A percentile compares a stretch with the other conserved stretches of the same genome.
These are phyloP conservation scores for Simmondsia chinensis DNA, from an alignment of 148 eudicot genomes.

Conservation along the genomic window DNA sequence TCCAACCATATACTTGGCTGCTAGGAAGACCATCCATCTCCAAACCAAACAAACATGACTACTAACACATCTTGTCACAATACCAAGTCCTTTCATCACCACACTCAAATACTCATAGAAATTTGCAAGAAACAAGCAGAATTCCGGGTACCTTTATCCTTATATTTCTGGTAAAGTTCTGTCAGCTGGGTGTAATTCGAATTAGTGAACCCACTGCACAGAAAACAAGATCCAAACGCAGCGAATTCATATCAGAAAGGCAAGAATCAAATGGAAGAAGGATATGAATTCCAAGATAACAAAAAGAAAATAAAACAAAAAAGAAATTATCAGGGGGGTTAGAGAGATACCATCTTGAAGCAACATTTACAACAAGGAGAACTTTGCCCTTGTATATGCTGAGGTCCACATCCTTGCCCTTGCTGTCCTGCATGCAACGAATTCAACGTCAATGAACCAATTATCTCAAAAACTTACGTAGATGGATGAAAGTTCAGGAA, in stretches of 20 bases:
- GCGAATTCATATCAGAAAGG: background rate
- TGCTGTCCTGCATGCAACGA: slow-evolving; percentile 42
- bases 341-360: slow-evolving; percentile 68
- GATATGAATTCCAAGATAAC: background rate
- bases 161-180: slow-evolving; percentile 53
- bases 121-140: background rate
- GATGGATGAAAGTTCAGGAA: too few relatives aligned
- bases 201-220: slow-evolving; percentile 65
- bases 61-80: too few relatives aligned
- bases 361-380: slow-evolving; percentile 81
- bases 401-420: slow-evolving; percentile 59
- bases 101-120: background rate
- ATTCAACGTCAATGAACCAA: too few relatives aligned
- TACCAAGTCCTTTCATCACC: background rate
- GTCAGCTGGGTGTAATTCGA: slow-evolving; percentile 72
- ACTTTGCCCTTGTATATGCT: slow-evolving; percentile 78
- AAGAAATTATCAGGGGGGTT: background rate
- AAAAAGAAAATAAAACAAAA: background rate
- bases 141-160: slow-evolving; percentile 54
- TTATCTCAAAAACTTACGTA: too few relatives aligned
- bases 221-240: background rate
- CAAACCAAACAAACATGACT: too few relatives aligned
- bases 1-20: too few relatives aligned
- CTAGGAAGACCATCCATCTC: too few relatives aligned
- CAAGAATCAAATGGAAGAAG: background rate